Evolutionary conservation across 495 filamentous ascomycete species (phyloP), one percentile per base, ranked within the genome.

Genomic region (Penicillium roqueforti): DNA sequence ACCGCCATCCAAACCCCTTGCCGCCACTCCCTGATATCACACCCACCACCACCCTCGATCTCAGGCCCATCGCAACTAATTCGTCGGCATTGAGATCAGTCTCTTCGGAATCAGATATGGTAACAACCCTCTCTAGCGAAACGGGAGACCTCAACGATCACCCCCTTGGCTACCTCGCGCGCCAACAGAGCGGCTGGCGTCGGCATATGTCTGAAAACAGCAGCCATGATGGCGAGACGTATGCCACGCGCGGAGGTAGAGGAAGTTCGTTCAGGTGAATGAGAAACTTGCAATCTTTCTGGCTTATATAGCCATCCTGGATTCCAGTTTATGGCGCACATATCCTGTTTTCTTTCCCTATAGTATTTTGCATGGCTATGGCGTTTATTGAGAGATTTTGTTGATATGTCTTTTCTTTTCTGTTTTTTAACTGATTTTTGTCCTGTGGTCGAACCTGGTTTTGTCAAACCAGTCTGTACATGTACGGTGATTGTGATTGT

Each of bases 141-240:
- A 38, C 45, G 18, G 60, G 54, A 29, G 51, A 34, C 4, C 25
- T 31, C 6, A 36, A 23, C 16, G 26, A 52, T 3, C 14, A 25
- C 6, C 57, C 63, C 44, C 67, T 64, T 44, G 6, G 14, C 8
- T 53, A 54, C 42, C 49, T 43, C 0, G 26, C 31, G 6, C 65
- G 65, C 2, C 56, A 53, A 51, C 61, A 66, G 18, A 68, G 68
- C 31, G 70, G 70, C 9, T 72, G 70, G 68, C 69, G 72, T 4
- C 57, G 68, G 8, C 63, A 69, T 34, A 55, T 63, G 39, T 68
- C 67, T 7, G 57, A 63, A 4, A 52, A 48, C 20, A 60, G 58
- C 41, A 68, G 62, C 41, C 37, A 36, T 23, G 59, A 62, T 3
- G 59, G 57, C 16, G 55, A 57, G 23, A 13, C 34, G 11, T 53